Conservation (phyloP, 257 asterid species). For the Rauvolfia tetraphylla region DNA sequence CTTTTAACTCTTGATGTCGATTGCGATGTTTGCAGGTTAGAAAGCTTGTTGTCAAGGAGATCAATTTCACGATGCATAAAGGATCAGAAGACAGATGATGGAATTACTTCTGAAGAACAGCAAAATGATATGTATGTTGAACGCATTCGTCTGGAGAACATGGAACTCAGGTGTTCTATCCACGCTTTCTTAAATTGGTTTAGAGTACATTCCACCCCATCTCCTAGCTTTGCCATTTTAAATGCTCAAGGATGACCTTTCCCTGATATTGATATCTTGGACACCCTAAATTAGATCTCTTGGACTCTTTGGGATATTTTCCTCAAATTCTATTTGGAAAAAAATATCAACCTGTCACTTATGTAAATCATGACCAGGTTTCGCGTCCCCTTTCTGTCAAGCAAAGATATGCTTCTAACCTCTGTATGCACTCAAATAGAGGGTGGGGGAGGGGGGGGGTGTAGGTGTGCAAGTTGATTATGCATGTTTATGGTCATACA, state of each 20-base stretch:
- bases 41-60: conserved; percentile 56
- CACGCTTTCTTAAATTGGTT: not conserved
- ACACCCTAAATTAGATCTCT: not conserved
- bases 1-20: not conserved
- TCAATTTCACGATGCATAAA: conserved; percentile 34
- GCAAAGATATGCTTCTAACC: no score
- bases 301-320: not conserved
- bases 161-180: conserved; percentile 66
- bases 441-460: not conserved
- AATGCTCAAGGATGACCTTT: not conserved
- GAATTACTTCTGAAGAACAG: conserved; percentile 35
- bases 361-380: not conserved
- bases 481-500: not conserved
- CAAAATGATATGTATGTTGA: conserved; percentile 65
- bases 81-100: conserved; percentile 54
- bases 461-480: not conserved
- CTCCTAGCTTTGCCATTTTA: not conserved
- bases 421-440: not conserved
- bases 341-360: not conserved
- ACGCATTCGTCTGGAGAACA: conserved; percentile 85
- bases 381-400: no score
- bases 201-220: not conserved
- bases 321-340: not conserved
- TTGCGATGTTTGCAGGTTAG: conserved; percentile 41
- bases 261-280: not conserved